These are phyloP conservation scores for Fusarium sp. DNA, from an alignment of 2,329 filamentous ascomycete genomes.

Conservation along the genomic window DNA sequence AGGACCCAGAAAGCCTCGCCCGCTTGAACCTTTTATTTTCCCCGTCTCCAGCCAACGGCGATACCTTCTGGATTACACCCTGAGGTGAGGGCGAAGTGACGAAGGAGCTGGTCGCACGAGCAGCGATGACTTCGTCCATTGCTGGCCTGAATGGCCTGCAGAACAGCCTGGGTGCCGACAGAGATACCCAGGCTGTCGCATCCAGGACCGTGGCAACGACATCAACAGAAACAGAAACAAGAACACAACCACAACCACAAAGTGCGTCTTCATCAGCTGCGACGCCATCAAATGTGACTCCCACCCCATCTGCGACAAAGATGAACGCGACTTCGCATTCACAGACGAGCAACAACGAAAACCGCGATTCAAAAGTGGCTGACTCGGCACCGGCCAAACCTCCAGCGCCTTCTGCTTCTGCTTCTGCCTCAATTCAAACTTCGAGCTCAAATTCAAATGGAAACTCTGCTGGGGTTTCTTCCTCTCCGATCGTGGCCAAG, in stretches of 20 bases:
- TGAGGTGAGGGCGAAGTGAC: slow-evolving; percentile 49
- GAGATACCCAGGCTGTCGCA: slow-evolving; percentile 37
- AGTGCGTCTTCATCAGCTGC: slow-evolving; percentile 4
- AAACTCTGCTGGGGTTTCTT: slow-evolving; percentile 3
- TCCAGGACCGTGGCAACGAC: slow-evolving; percentile 19
- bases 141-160: slow-evolving; percentile 49
- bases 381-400: slow-evolving; percentile 3
- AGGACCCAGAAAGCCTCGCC: slow-evolving; percentile 43
- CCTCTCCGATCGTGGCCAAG: neutral
- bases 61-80: slow-evolving; percentile 24
- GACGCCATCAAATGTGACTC: slow-evolving; percentile 16
- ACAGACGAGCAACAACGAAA: slow-evolving; percentile 20
- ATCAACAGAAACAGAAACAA: slow-evolving; percentile 12
- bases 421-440: slow-evolving; percentile 5
- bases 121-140: slow-evolving; percentile 70
- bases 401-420: neutral
- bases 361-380: slow-evolving; percentile 22
- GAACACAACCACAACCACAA: neutral
- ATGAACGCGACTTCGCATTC: slow-evolving; percentile 21
- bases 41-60: slow-evolving; percentile 30
- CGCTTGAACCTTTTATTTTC: slow-evolving; percentile 43
- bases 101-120: slow-evolving; percentile 64
- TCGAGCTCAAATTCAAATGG: neutral
- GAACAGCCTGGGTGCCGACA: slow-evolving; percentile 33
- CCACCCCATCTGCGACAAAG: slow-evolving; percentile 16